Percentiles rank a stretch among this genome's conserved stretches.
These are phyloP conservation scores for Colletotrichum sp. DNA, from an alignment of 2,329 filamentous ascomycete genomes.

Conservation along the genomic window DNA sequence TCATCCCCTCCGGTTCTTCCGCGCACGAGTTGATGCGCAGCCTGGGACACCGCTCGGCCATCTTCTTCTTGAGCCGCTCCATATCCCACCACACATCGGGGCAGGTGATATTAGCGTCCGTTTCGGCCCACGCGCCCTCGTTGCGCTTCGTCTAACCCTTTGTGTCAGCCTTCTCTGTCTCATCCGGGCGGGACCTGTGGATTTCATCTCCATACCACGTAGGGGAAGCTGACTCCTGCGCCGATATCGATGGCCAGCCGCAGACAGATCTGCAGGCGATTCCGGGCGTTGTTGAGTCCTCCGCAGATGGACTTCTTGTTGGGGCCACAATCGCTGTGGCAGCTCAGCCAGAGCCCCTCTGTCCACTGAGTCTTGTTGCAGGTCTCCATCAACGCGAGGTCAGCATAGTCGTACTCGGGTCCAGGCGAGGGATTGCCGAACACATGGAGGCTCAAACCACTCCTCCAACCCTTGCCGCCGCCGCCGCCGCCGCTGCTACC, in stretches of 20 bases:
- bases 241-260: not conserved
- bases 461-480: not conserved
- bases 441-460: not conserved
- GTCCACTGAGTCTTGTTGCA: not conserved
- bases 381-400: not conserved
- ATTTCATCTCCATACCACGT: not conserved
- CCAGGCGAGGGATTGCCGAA: not conserved
- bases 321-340: not conserved
- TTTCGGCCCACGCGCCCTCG: not conserved
- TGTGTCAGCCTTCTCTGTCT: not conserved
- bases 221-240: not conserved
- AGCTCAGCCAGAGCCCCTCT: not conserved
- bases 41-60: not conserved
- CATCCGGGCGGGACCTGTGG: not conserved
- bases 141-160: not conserved
- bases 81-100: not conserved
- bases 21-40: not conserved
- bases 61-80: not conserved
- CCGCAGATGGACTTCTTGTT: not conserved
- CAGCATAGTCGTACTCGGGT: conserved; percentile 23
- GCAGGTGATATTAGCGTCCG: not conserved
- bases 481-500: not conserved
- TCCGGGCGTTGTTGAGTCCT: not conserved
- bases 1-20: not conserved
- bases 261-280: not conserved